phyloP scores from a whole-genome alignment of 768 basidiomycete species.

The Podaxis carcinomalis region DNA sequence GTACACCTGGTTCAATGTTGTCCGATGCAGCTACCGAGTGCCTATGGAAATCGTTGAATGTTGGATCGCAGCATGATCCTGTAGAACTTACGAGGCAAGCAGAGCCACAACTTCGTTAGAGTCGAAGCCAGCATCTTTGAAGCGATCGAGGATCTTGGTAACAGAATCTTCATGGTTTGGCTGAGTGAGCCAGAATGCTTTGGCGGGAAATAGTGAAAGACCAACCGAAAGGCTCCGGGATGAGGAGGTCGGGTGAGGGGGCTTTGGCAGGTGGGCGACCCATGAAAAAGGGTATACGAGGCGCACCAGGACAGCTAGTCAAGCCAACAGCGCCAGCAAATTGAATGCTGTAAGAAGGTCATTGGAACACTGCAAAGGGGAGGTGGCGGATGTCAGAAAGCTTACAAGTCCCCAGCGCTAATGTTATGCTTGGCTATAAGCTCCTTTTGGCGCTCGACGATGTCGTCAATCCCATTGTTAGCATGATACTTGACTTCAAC shows the following conservation, averaged over 20 bases:
- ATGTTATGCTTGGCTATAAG: slow-evolving; percentile 32
- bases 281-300: slow-evolving; percentile 34
- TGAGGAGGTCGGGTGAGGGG: slow-evolving; percentile 24
- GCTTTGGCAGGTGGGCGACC: slow-evolving; percentile 31
- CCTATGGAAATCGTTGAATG: not conserved
- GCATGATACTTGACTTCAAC: slow-evolving; percentile 39
- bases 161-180: slow-evolving; percentile 13
- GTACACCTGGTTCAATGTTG: slow-evolving; percentile 2
- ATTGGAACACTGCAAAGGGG: not conserved
- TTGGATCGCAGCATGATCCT: not conserved
- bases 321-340: slow-evolving; percentile 43
- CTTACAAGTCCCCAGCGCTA: slow-evolving; percentile 43
- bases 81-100: slow-evolving; percentile 7
- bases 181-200: not conserved
- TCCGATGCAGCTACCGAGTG: slow-evolving; percentile 8
- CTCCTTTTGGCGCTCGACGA: slow-evolving; percentile 30
- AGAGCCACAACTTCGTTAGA: slow-evolving; percentile 15
- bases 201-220: not conserved
- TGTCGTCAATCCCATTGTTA: slow-evolving; percentile 39
- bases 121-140: slow-evolving; percentile 20
- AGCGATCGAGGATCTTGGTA: slow-evolving; percentile 16
- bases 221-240: slow-evolving; percentile 19
- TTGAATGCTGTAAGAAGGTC: slow-evolving; percentile 29
- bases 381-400: not conserved
- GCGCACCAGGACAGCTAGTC: slow-evolving; percentile 41